These are phyloP conservation scores for Ilex paraguariensis DNA, from an alignment of 305 asterid genomes.

Conservation along the genomic window DNA sequence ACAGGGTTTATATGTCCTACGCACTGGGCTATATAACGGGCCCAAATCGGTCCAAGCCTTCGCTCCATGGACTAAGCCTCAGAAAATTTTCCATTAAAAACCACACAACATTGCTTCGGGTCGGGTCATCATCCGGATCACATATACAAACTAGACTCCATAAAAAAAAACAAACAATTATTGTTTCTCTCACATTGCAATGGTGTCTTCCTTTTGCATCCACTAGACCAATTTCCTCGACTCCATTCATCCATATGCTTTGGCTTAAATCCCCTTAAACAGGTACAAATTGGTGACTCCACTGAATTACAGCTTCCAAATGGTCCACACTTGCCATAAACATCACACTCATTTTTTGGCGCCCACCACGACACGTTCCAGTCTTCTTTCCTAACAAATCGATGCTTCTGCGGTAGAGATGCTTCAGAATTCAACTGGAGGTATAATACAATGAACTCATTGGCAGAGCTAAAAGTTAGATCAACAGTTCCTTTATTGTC, in stretches of 20 bases:
- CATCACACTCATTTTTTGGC: conserved; percentile 33
- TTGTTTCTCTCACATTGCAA: conserved; percentile 31
- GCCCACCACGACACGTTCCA: conserved; percentile 33
- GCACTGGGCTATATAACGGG: too few species aligned
- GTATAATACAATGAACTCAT: background rate
- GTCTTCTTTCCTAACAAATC: conserved; percentile 18
- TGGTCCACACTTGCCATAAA: conserved; percentile 36
- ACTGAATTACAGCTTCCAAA: background rate
- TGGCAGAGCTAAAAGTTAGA: conserved; percentile 1
- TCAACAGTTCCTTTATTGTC: conserved; percentile 11
- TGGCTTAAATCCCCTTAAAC: conserved; percentile 40
- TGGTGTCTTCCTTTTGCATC: conserved; percentile 32
- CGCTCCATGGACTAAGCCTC: too few species aligned
- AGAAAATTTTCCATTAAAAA: too few species aligned
- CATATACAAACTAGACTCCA: too few species aligned
- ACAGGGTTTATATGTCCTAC: too few species aligned
- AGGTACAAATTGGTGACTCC: conserved; percentile 27
- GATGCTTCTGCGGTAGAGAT: conserved; percentile 8
- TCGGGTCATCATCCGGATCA: too few species aligned
- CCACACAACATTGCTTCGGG: too few species aligned
- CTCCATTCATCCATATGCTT: conserved; percentile 33
- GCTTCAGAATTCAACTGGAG: conserved; percentile 23
- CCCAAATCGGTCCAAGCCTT: too few species aligned
- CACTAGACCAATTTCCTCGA: conserved; percentile 40
- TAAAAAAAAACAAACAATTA: too few species aligned